Conservation (phyloP, 2,329 filamentous ascomycete species). For the Clonostachys solani region DNA sequence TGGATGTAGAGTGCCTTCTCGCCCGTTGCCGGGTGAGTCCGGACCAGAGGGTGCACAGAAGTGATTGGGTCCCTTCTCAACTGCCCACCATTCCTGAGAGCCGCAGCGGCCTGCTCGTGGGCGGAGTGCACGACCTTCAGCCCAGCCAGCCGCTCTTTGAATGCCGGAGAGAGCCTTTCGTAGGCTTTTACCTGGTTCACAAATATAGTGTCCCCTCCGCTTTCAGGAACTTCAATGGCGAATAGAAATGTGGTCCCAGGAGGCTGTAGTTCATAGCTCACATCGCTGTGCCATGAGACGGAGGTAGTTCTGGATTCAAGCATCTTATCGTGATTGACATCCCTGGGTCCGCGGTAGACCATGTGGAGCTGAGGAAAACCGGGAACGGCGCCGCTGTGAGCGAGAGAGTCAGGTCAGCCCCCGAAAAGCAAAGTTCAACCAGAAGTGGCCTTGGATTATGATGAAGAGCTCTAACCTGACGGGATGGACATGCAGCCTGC, state of each 20-base stretch:
- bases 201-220: constrained; percentile 72
- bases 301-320: constrained; percentile 31
- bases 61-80: constrained; percentile 61
- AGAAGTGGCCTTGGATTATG: constrained; percentile 58
- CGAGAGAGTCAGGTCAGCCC: too few species aligned
- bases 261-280: constrained; percentile 35
- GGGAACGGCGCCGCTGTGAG: too few species aligned
- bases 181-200: constrained; percentile 73
- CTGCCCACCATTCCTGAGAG: constrained; percentile 56
- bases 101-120: constrained; percentile 51
- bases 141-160: constrained; percentile 72
- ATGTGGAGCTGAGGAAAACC: too few species aligned
- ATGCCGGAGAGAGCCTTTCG: constrained; percentile 66
- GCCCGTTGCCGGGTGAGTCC: constrained; percentile 76
- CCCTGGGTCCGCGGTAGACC: constrained; percentile 10
- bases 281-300: constrained; percentile 32
- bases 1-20: constrained; percentile 83
- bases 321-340: constrained; percentile 28
- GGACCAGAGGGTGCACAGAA: constrained; percentile 66
- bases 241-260: constrained; percentile 34
- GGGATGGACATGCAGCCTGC: constrained; percentile 77
- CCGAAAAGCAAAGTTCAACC: too few species aligned
- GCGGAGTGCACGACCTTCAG: constrained; percentile 73
- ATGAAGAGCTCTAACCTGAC: constrained; percentile 50
- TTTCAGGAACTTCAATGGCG: constrained; percentile 23